Percentiles rank a stretch among this genome's conserved stretches.
Evolutionary conservation across 1,284 basidiomycete genomes (phyloP).

Genomic region (Leccinum griseonigrum): DNA sequence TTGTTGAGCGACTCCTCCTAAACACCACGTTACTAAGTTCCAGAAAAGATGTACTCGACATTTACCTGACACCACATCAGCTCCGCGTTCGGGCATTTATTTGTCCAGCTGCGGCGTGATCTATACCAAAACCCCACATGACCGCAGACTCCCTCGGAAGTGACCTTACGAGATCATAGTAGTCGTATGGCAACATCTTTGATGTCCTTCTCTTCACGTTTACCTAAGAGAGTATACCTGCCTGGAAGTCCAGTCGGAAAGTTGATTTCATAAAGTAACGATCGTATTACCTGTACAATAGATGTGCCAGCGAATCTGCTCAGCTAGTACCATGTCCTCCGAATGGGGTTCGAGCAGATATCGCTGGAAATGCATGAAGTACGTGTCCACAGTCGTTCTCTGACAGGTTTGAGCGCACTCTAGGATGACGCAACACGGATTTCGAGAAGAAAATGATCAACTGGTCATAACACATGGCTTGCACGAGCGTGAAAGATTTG

Average conservation of each 20-base stretch:
- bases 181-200: slow-evolving; percentile 95
- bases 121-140: slow-evolving; percentile 36
- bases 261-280: neutral
- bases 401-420: slow-evolving; percentile 80
- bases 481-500: neutral
- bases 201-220: slow-evolving; percentile 86
- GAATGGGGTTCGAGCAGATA: slow-evolving; percentile 87
- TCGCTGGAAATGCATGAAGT: slow-evolving; percentile 69
- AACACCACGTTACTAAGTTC: slow-evolving; percentile 8
- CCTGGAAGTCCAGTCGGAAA: slow-evolving; percentile 43
- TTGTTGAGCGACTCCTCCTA: slow-evolving; percentile 90
- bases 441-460: slow-evolving; percentile 97
- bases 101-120: slow-evolving; percentile 83
- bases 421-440: slow-evolving; percentile 90
- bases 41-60: neutral
- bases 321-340: slow-evolving; percentile 69
- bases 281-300: slow-evolving; percentile 67
- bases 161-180: slow-evolving; percentile 74
- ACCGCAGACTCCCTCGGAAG: neutral
- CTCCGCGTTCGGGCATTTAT: slow-evolving; percentile 90
- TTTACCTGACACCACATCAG: slow-evolving; percentile 86
- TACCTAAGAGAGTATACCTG: slow-evolving; percentile 91
- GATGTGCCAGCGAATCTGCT: slow-evolving; percentile 90
- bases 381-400: slow-evolving; percentile 87
- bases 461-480: slow-evolving; percentile 33